Evolutionary conservation across 345 rosid species (phyloP).

Genomic region (Ceriops zippeliana): DNA sequence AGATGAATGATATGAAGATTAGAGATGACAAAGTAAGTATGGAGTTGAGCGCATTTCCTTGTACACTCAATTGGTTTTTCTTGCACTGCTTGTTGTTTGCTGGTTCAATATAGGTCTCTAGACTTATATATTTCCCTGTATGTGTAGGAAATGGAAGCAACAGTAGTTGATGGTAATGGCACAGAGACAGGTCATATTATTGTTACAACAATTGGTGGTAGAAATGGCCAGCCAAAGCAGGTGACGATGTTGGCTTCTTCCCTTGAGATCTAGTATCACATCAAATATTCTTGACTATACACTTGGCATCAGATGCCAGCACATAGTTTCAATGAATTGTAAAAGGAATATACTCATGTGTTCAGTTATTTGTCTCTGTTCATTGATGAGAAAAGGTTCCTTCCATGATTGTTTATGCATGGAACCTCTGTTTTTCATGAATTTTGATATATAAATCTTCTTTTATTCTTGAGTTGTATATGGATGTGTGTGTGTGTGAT

Average conservation of each 20-base stretch:
- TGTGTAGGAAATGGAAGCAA: constrained; percentile 91
- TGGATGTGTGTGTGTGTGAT: neutral
- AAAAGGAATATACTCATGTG: neutral
- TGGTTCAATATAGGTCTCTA: neutral
- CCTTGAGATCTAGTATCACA: neutral
- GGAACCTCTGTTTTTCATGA: neutral
- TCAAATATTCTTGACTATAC: neutral
- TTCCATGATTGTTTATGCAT: neutral
- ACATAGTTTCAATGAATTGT: neutral
- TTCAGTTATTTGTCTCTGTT: neutral
- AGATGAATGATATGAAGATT: constrained; percentile 63
- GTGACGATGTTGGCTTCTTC: constrained; percentile 26
- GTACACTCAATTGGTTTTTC: neutral
- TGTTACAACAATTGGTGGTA: constrained; percentile 95
- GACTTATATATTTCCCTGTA: neutral
- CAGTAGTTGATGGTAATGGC: constrained; percentile 76
- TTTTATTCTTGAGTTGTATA: neutral
- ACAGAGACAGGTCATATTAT: constrained; percentile 95
- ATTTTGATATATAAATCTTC: neutral
- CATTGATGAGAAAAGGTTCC: neutral
- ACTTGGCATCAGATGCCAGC: neutral
- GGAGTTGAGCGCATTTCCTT: neutral
- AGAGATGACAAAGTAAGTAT: constrained; percentile 44
- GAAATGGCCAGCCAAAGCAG: constrained; percentile 96
- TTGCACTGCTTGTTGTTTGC: neutral